These are phyloP conservation scores for Hypoxylon fragiforme DNA, from an alignment of 495 filamentous ascomycete genomes.

Conservation along the genomic window DNA sequence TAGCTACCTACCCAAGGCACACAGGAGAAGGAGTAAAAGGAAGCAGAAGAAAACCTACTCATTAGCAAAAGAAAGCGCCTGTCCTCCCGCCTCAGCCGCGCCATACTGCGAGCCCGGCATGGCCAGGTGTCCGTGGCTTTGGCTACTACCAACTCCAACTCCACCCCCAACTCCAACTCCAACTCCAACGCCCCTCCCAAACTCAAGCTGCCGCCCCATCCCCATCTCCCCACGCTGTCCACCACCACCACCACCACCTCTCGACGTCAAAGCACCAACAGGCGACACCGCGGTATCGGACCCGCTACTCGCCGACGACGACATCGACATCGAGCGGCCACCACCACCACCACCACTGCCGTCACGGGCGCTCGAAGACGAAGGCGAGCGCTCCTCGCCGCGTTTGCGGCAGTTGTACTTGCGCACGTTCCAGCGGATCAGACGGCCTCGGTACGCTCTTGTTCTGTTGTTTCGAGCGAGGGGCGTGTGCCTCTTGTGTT, in stretches of 20 bases:
- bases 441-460: slow-evolving; percentile 48
- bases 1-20: no score
- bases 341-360: slow-evolving; percentile 15
- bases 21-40: neutral
- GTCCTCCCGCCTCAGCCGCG: neutral
- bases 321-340: no score
- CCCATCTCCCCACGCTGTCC: neutral
- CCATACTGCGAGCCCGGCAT: slow-evolving; percentile 19
- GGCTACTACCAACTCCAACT: neutral
- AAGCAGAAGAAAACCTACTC: neutral
- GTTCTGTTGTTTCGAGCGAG: neutral
- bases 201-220: neutral
- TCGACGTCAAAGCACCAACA: no score
- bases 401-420: slow-evolving; percentile 49
- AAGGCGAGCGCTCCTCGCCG: slow-evolving; percentile 17
- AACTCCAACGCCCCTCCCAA: no score
- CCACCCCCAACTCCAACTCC: neutral
- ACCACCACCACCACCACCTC: no score
- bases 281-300: slow-evolving; percentile 18
- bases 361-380: slow-evolving; percentile 4
- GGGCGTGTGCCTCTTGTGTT: neutral
- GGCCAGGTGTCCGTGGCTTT: slow-evolving; percentile 5
- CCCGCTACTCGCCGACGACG: slow-evolving; percentile 1
- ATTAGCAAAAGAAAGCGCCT: neutral
- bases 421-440: slow-evolving; percentile 48